A percentile compares a stretch with the other conserved stretches of the same genome.
These are phyloP conservation scores for Hibiscus trionum DNA, from an alignment of 345 rosid species.

Conservation along the genomic window DNA sequence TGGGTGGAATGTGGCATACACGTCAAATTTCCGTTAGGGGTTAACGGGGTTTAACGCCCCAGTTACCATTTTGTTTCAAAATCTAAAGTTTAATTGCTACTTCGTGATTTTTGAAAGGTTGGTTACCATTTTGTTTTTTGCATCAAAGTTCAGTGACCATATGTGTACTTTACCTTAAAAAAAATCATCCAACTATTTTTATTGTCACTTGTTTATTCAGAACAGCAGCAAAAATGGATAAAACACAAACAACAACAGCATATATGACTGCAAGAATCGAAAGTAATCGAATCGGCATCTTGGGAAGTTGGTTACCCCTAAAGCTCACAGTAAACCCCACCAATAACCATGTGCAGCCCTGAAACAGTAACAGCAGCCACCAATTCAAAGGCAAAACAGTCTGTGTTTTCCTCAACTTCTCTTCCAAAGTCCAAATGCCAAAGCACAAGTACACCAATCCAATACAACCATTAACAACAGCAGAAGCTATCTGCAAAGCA, in stretches of 20 bases:
- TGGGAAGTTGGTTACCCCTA: slow-evolving; percentile 26
- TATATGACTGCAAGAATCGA: slow-evolving; percentile 47
- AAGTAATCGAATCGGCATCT: slow-evolving; percentile 32
- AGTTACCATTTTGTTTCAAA: too few species aligned
- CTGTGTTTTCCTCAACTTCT: slow-evolving; percentile 31
- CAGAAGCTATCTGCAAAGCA: slow-evolving; percentile 39
- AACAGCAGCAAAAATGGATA: slow-evolving; percentile 34
- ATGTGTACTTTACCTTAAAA: too few species aligned
- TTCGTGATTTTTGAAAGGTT: too few species aligned
- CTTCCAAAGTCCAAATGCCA: slow-evolving; percentile 53
- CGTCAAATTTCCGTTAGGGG: too few species aligned
- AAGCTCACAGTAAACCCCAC: slow-evolving; percentile 45
- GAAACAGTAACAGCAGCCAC: slow-evolving; percentile 48
- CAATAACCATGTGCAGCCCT: slow-evolving; percentile 59
- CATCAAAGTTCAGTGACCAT: too few species aligned
- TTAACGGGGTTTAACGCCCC: too few species aligned
- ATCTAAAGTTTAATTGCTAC: too few species aligned
- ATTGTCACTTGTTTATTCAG: slow-evolving; percentile 10
- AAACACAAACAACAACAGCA: slow-evolving; percentile 33
- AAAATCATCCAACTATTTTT: not conserved
- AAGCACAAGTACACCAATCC: slow-evolving; percentile 51
- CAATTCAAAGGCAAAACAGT: slow-evolving; percentile 36
- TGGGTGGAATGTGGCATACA: too few species aligned
- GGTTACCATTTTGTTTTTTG: too few species aligned
- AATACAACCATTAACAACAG: slow-evolving; percentile 45